Conservation (phyloP, 2,329 filamentous ascomycete species). For the Macrophomina pseudophaseolina region DNA sequence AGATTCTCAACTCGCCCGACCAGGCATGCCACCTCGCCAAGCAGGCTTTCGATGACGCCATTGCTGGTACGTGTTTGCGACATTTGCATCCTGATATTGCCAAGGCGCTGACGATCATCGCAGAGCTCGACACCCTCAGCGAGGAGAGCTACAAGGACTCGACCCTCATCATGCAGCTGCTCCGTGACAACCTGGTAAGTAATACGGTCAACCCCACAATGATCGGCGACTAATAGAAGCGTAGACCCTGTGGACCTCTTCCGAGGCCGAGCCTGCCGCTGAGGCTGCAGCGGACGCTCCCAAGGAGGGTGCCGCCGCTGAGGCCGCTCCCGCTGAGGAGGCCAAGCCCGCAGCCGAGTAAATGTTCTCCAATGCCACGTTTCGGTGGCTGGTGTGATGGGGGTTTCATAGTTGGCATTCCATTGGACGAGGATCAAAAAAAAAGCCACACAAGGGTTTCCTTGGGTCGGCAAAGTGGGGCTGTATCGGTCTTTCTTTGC, state of each 20-base stretch:
- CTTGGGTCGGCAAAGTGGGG: slow-evolving; percentile 26
- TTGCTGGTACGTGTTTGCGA: slow-evolving; percentile 59
- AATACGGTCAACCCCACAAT: neutral
- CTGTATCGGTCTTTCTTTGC: slow-evolving; percentile 27
- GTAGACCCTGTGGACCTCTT: slow-evolving; percentile 90
- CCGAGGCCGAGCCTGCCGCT: slow-evolving; percentile 74
- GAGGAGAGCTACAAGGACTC: slow-evolving; percentile 99
- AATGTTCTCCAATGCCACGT: slow-evolving; percentile 8
- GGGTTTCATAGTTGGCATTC: slow-evolving; percentile 26
- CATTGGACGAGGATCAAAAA: slow-evolving; percentile 27
- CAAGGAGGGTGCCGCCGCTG: slow-evolving; percentile 58
- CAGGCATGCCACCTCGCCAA: slow-evolving; percentile 98
- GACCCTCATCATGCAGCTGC: slow-evolving; percentile 98
- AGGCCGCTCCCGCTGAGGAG: slow-evolving; percentile 33
- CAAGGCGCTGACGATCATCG: neutral
- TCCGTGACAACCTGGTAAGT: slow-evolving; percentile 82
- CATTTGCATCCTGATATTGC: neutral
- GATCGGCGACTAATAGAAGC: slow-evolving; percentile 4
- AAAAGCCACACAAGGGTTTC: slow-evolving; percentile 26
- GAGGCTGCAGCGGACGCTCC: slow-evolving; percentile 50
- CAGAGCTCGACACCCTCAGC: slow-evolving; percentile 92
- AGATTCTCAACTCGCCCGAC: slow-evolving; percentile 98
- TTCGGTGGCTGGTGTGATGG: slow-evolving; percentile 25
- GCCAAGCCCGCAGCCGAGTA: slow-evolving; percentile 27
- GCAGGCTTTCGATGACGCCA: slow-evolving; percentile 98